phyloP scores from a whole-genome alignment of 495 filamentous ascomycete species.

The Penicillium samsonianum region DNA sequence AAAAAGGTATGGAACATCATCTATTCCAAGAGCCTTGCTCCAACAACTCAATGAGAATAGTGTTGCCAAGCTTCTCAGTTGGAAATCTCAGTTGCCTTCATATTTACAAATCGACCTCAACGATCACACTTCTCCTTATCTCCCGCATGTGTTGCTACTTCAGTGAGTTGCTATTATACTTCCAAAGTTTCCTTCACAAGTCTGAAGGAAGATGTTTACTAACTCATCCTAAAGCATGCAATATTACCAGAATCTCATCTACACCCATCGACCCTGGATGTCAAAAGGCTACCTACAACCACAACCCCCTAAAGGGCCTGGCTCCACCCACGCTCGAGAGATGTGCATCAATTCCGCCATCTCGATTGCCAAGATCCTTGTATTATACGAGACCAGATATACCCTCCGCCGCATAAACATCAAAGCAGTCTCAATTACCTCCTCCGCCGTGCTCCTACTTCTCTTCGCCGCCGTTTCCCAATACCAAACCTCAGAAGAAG shows the following conservation, averaged over 20 bases:
- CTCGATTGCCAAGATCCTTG: constrained; percentile 28
- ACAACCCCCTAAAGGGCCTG: constrained; percentile 22
- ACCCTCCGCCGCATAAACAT: constrained; percentile 28
- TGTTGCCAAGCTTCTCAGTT: constrained; percentile 21
- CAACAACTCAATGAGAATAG: constrained; percentile 26
- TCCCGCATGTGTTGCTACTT: constrained; percentile 36
- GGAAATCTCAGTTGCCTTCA: constrained; percentile 30
- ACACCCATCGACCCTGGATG: constrained; percentile 31
- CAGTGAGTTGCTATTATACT: constrained; percentile 23
- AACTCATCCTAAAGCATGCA: constrained; percentile 26
- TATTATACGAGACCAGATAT: constrained; percentile 45
- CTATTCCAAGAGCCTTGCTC: constrained; percentile 14
- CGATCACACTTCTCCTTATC: constrained; percentile 14
- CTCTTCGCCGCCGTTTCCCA: constrained; percentile 12
- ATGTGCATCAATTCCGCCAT: constrained; percentile 33
- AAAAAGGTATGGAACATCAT: constrained; percentile 19
- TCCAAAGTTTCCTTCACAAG: background rate
- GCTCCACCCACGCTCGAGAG: constrained; percentile 25
- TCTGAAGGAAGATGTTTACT: background rate
- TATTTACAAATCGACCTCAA: constrained; percentile 25
- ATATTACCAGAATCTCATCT: constrained; percentile 33
- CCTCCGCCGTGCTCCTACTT: constrained; percentile 26
- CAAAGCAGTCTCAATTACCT: constrained; percentile 28
- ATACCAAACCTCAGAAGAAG: background rate
- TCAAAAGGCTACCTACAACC: constrained; percentile 26